Evolutionary conservation across 495 filamentous ascomycete genomes (phyloP).

Genomic region (Aspergillus leporis): DNA sequence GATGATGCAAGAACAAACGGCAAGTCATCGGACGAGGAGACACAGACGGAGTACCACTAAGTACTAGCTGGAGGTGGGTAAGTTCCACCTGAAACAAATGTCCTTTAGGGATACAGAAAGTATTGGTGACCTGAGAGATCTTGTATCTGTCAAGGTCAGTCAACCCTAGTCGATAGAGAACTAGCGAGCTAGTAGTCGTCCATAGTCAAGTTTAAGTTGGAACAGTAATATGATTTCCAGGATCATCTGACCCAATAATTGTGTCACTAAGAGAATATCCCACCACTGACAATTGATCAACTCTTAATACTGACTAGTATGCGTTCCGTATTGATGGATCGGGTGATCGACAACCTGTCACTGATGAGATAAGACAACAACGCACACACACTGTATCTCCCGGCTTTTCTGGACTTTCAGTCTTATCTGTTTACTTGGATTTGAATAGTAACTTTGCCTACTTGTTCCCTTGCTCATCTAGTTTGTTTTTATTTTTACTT

Average conservation of each 20-base stretch:
- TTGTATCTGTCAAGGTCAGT: no score
- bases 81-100: neutral
- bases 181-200: no score
- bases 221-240: neutral
- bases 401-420: no score
- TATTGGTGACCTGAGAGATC: no score
- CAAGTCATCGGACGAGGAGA: constrained; percentile 2
- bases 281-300: neutral
- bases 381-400: no score
- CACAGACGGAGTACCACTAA: no score
- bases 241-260: constrained; percentile 3
- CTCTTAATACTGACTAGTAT: neutral
- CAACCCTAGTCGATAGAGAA: no score
- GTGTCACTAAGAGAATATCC: neutral
- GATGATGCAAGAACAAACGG: constrained; percentile 1
- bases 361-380: constrained; percentile 1
- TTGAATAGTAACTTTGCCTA: neutral
- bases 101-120: neutral
- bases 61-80: neutral
- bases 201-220: neutral
- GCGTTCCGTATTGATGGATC: neutral
- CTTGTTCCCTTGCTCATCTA: neutral
- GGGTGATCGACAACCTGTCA: neutral
- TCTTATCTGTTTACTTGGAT: no score
- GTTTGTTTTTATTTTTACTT: neutral